These are phyloP conservation scores for Suillus subaureus DNA, from an alignment of 768 basidiomycete species.

Conservation along the genomic window DNA sequence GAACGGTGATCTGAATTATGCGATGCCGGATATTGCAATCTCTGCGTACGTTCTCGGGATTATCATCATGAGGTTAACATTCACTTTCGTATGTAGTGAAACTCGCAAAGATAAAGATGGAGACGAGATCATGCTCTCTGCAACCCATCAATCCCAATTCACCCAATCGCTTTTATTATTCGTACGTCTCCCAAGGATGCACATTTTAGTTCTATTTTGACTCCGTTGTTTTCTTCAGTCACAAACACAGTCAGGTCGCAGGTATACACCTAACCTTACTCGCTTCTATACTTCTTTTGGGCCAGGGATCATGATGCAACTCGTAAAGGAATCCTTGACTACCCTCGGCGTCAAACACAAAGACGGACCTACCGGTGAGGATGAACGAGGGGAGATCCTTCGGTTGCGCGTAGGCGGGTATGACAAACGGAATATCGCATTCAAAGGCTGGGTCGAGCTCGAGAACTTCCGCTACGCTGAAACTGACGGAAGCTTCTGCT, in stretches of 20 bases:
- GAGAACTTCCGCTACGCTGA: constrained; percentile 59
- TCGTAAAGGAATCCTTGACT: constrained; percentile 58
- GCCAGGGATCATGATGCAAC: constrained; percentile 52
- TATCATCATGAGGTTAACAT: background rate
- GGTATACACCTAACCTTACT: constrained; percentile 76
- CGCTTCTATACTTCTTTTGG: constrained; percentile 73
- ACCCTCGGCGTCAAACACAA: constrained; percentile 53
- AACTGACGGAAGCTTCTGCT: constrained; percentile 59
- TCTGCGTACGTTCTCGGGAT: constrained; percentile 30
- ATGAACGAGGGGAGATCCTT: constrained; percentile 21
- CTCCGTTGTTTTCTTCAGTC: constrained; percentile 48
- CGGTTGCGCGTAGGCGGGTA: constrained; percentile 66
- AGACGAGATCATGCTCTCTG: constrained; percentile 62
- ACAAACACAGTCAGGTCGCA: constrained; percentile 75
- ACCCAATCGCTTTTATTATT: constrained; percentile 81
- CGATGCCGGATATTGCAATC: constrained; percentile 52
- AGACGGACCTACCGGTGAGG: constrained; percentile 30
- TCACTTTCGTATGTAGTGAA: background rate
- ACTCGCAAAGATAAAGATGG: constrained; percentile 50
- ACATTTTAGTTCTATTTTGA: background rate
- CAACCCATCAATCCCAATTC: constrained; percentile 66
- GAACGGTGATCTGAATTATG: constrained; percentile 76
- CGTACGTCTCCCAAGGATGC: constrained; percentile 49
- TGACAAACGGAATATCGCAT: constrained; percentile 62
- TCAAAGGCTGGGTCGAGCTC: constrained; percentile 76